Conservation (phyloP, 2,329 filamentous ascomycete genomes). For the Stylonectria norvegica region DNA sequence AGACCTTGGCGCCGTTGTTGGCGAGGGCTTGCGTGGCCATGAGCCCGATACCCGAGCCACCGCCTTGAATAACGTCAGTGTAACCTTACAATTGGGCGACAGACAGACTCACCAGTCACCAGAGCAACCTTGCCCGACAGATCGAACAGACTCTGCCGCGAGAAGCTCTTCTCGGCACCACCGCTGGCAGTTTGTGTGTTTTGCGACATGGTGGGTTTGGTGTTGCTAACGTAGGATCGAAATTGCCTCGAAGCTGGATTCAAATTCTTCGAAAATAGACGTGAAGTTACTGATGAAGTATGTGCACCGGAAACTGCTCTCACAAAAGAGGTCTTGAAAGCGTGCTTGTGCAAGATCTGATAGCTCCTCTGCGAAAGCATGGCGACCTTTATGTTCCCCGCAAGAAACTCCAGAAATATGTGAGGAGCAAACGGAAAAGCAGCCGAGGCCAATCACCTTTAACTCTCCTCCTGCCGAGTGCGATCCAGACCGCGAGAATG, state of each 20-base stretch:
- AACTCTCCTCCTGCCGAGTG: background rate
- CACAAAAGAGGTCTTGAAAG: no score
- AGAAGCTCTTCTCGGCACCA: slow-evolving; percentile 29
- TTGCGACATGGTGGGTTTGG: slow-evolving; percentile 12
- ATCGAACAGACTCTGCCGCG: slow-evolving; percentile 39
- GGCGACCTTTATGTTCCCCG: no score
- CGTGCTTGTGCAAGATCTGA: no score
- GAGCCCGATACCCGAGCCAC: slow-evolving; percentile 62
- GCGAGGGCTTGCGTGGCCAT: slow-evolving; percentile 68
- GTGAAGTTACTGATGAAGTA: no score
- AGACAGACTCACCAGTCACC: slow-evolving; percentile 37
- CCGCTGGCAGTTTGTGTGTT: slow-evolving; percentile 15
- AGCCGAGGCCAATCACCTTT: background rate
- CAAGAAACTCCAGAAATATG: no score
- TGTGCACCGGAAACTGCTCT: no score
- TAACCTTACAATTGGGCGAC: background rate
- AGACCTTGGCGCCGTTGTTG: slow-evolving; percentile 65
- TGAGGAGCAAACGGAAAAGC: background rate
- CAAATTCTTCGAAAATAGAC: no score
- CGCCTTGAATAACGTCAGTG: slow-evolving; percentile 32
- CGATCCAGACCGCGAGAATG: background rate
- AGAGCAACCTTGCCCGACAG: slow-evolving; percentile 43
- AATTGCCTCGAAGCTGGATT: no score
- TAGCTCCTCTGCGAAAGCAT: no score
- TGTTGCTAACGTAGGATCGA: slow-evolving; percentile 7